Conservation (phyloP, 768 basidiomycete species). For the Pisolithus marmoratus region DNA sequence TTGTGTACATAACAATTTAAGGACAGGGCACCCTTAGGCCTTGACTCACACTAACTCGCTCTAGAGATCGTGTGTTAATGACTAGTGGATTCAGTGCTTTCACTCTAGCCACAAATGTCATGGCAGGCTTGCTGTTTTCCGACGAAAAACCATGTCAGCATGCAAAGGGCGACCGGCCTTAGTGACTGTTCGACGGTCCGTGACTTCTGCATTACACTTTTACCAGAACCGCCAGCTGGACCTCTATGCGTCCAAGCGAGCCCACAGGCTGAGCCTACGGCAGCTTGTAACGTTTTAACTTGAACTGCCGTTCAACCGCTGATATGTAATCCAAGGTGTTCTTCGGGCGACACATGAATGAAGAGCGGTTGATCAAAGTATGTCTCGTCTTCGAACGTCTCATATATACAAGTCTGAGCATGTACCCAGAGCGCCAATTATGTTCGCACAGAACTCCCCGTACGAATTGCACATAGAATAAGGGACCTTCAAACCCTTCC, state of each 20-base stretch:
- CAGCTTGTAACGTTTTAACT: slow-evolving; percentile 54
- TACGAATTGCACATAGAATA: slow-evolving; percentile 81
- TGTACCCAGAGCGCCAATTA: slow-evolving; percentile 74
- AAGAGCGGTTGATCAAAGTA: slow-evolving; percentile 73
- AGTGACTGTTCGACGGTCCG: slow-evolving; percentile 16
- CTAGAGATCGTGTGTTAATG: slow-evolving; percentile 2
- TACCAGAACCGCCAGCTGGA: slow-evolving; percentile 83
- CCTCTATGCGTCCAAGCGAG: slow-evolving; percentile 68
- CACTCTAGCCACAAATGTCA: slow-evolving; percentile 17
- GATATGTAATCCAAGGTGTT: slow-evolving; percentile 50
- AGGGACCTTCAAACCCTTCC: slow-evolving; percentile 84
- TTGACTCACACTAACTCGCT: not conserved
- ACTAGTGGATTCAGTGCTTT: not conserved
- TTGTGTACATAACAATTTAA: not conserved
- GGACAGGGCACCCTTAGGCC: not conserved
- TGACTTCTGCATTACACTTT: slow-evolving; percentile 52
- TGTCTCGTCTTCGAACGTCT: slow-evolving; percentile 6
- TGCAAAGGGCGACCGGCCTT: not conserved
- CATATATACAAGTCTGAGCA: not conserved
- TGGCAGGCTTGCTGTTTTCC: slow-evolving; percentile 12
- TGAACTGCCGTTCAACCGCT: slow-evolving; percentile 1
- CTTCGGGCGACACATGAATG: slow-evolving; percentile 78
- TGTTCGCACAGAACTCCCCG: slow-evolving; percentile 83
- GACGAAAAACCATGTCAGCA: not conserved
- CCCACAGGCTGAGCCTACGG: slow-evolving; percentile 66